Percentiles rank a stretch among this genome's conserved stretches.
phyloP scores from a whole-genome alignment of 768 basidiomycete species.

The Stropharia rugosoannulata region DNA sequence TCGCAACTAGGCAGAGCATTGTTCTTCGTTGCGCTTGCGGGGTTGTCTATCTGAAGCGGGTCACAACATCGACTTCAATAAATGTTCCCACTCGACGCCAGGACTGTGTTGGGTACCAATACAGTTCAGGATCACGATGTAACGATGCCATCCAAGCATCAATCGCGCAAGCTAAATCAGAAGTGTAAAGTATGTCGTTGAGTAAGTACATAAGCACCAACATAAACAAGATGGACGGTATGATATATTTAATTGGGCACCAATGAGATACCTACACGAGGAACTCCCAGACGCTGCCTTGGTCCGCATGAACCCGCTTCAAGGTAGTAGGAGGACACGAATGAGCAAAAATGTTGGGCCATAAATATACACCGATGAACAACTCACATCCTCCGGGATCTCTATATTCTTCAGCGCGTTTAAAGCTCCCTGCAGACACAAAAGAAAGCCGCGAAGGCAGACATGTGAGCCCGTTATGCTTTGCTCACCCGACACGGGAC shows the following conservation, averaged over 20 bases:
- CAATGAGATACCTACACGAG: slow-evolving; percentile 17
- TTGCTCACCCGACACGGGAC: not conserved
- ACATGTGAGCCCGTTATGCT: slow-evolving; percentile 3
- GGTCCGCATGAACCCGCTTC: slow-evolving; percentile 52
- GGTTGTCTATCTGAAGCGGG: no score
- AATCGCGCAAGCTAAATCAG: slow-evolving; percentile 14
- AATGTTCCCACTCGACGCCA: slow-evolving; percentile 6
- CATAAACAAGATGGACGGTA: not conserved
- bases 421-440: slow-evolving; percentile 44
- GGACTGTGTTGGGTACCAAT: not conserved
- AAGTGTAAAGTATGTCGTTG: slow-evolving; percentile 14
- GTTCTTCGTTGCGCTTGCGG: no score
- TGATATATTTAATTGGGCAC: slow-evolving; percentile 18
- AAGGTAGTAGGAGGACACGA: slow-evolving; percentile 1
- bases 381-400: slow-evolving; percentile 51
- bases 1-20: no score
- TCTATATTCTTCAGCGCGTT: slow-evolving; percentile 50
- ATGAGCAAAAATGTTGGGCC: slow-evolving; percentile 16
- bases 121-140: slow-evolving; percentile 15
- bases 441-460: not conserved
- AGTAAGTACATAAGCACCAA: slow-evolving; percentile 4
- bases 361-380: slow-evolving; percentile 7
- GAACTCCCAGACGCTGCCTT: slow-evolving; percentile 58
- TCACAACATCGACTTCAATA: not conserved
- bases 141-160: not conserved